A percentile compares a stretch with the other conserved stretches of the same genome.
Evolutionary conservation across 225 moss, liverwort and hornwort genomes (phyloP).

Genomic region (Climacium dendroides): DNA sequence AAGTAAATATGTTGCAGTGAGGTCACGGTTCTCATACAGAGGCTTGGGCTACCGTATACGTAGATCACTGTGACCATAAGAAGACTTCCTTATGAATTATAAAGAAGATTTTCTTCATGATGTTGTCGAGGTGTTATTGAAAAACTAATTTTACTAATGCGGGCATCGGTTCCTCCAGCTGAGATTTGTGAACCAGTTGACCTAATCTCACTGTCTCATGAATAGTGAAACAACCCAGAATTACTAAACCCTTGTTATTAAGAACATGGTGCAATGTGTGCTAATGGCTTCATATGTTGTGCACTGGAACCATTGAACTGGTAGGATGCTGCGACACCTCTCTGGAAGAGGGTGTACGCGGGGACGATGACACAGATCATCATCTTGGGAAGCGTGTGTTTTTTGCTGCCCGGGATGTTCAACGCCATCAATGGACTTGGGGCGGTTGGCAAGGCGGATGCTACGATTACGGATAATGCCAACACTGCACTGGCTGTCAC

Average conservation of each 20-base stretch:
- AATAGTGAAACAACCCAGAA: background rate
- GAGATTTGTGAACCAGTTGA: background rate
- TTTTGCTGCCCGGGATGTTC: slow-evolving; percentile 92
- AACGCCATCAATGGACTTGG: slow-evolving; percentile 89
- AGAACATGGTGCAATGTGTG: background rate
- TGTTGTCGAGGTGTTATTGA: background rate
- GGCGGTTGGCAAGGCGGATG: slow-evolving; percentile 63
- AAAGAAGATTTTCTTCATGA: background rate
- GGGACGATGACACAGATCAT: slow-evolving; percentile 44
- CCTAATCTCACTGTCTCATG: background rate
- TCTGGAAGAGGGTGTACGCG: slow-evolving; percentile 3
- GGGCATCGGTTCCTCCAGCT: background rate
- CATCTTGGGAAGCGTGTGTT: slow-evolving; percentile 63
- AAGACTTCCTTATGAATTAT: background rate
- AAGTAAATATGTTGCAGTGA: background rate
- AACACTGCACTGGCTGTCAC: slow-evolving; percentile 81
- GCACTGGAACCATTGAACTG: background rate
- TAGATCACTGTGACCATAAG: background rate
- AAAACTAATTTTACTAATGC: no score
- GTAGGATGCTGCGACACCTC: background rate
- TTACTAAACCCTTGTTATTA: background rate
- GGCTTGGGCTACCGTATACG: background rate
- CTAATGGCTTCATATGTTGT: background rate
- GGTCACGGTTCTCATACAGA: background rate
- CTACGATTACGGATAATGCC: slow-evolving; percentile 77